Conservation (phyloP, 768 basidiomycete species). For the Clavaria fumosa region DNA sequence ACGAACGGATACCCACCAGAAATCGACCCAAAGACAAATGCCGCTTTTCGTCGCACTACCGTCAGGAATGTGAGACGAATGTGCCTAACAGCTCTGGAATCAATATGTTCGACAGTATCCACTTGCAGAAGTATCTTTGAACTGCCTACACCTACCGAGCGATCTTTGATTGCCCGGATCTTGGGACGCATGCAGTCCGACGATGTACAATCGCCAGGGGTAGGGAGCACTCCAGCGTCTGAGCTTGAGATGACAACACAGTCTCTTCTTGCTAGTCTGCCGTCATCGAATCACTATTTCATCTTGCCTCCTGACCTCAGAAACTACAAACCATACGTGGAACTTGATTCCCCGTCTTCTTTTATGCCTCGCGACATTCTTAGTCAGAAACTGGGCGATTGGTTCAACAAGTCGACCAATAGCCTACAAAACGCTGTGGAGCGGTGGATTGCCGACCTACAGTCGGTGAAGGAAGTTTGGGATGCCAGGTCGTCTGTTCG, state of each 20-base stretch:
- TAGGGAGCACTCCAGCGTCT: slow-evolving; percentile 22
- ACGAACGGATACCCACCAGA: slow-evolving; percentile 23
- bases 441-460: slow-evolving; percentile 44
- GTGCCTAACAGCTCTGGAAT: slow-evolving; percentile 34
- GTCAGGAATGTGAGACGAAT: slow-evolving; percentile 40
- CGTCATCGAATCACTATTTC: slow-evolving; percentile 71
- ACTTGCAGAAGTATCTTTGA: slow-evolving; percentile 45
- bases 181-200: slow-evolving; percentile 50
- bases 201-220: slow-evolving; percentile 11
- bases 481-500: slow-evolving; percentile 37
- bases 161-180: slow-evolving; percentile 40
- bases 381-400: slow-evolving; percentile 34
- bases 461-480: slow-evolving; percentile 59
- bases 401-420: slow-evolving; percentile 43
- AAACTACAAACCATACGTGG: slow-evolving; percentile 77
- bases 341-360: slow-evolving; percentile 44
- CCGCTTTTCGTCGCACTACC: slow-evolving; percentile 17
- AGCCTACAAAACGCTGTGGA: slow-evolving; percentile 30
- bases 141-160: slow-evolving; percentile 14
- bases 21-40: not conserved
- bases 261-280: slow-evolving; percentile 49
- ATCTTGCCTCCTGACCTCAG: slow-evolving; percentile 57
- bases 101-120: slow-evolving; percentile 42
- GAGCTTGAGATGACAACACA: slow-evolving; percentile 54
- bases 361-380: slow-evolving; percentile 30